phyloP scores from a whole-genome alignment of 2,329 filamentous ascomycete genomes.

The Periconia digitata region DNA sequence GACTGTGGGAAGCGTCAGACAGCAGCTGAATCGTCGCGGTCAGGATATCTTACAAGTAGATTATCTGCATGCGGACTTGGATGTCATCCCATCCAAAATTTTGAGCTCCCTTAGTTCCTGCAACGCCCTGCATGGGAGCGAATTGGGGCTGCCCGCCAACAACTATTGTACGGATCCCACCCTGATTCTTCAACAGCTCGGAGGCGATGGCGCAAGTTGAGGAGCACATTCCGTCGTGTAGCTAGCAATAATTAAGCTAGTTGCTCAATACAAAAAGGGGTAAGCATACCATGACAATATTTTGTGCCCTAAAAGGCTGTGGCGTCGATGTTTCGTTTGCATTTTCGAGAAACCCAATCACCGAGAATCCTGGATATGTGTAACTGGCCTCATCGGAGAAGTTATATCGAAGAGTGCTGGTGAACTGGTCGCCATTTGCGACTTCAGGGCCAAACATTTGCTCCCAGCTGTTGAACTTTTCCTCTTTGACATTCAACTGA shows the following conservation, averaged over 20 bases:
- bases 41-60: slow-evolving; percentile 23
- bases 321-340: slow-evolving; percentile 31
- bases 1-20: slow-evolving; percentile 14
- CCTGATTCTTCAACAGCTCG: slow-evolving; percentile 51
- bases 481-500: slow-evolving; percentile 31
- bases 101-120: slow-evolving; percentile 49
- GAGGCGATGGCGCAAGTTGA: slow-evolving; percentile 50
- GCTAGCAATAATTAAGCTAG: slow-evolving; percentile 9
- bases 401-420: slow-evolving; percentile 40
- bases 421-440: slow-evolving; percentile 38
- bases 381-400: slow-evolving; percentile 34
- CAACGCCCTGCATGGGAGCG: slow-evolving; percentile 48
- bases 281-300: slow-evolving; percentile 41
- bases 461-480: slow-evolving; percentile 35
- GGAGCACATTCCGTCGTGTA: slow-evolving; percentile 50
- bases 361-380: slow-evolving; percentile 30
- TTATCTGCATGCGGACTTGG: slow-evolving; percentile 30
- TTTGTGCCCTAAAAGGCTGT: slow-evolving; percentile 40
- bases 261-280: background rate
- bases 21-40: no score
- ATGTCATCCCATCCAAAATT: slow-evolving; percentile 39
- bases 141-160: slow-evolving; percentile 46
- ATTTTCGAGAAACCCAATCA: slow-evolving; percentile 35
- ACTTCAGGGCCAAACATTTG: slow-evolving; percentile 40
- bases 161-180: slow-evolving; percentile 45